Evolutionary conservation across 768 basidiomycete species (phyloP), one percentile per base, ranked within the genome.

Genomic region (Cystobasidiopsis lactophilus): DNA sequence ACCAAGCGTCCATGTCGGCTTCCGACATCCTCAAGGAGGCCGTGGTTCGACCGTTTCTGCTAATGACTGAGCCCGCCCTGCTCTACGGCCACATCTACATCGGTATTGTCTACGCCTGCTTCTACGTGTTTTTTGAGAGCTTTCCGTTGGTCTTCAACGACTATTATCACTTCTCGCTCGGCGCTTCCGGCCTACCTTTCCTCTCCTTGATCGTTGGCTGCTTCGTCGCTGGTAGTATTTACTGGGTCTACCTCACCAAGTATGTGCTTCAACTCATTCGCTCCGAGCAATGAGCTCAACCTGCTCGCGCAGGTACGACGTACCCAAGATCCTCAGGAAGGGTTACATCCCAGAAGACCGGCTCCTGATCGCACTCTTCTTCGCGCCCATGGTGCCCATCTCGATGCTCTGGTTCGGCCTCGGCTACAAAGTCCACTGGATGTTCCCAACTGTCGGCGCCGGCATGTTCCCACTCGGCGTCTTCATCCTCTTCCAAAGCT

Each of bases 51-150:
- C 57, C 59, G 18, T 55, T 60, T 52, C 46, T 23, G 29, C 27
- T 60, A 18, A 30, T 55, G 18, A 38, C 47, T 10, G 59, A 60
- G 33, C 59, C 59, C 5, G 52, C 52, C n/a, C 41, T 60, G 27
- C 11, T 40, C 10, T 58, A 58, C 44, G 33, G 33, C 14, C 43
- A 57, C 41, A 16, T 29, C 21, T 60, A 60, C 51, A 54, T 58
- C 23, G 57, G 38, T 0, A 27, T 55, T 1, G 52, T 51, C 30
- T 58, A 54, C 39, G 10, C 48, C 27, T 29, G 56, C 38, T 57
- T 55, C 39, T 53, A 53, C 40, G n/a, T 52, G 46, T 39, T 49
- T 27, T 55, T 53, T 37, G 56, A 41, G 13, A 21, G 27, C 5
- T 58, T 56, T 26, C 57, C 55, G 1, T 18, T 58, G 27, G 43